Evolutionary conservation across 768 basidiomycete species (phyloP).

Genomic region (Rhizopogon sp.): DNA sequence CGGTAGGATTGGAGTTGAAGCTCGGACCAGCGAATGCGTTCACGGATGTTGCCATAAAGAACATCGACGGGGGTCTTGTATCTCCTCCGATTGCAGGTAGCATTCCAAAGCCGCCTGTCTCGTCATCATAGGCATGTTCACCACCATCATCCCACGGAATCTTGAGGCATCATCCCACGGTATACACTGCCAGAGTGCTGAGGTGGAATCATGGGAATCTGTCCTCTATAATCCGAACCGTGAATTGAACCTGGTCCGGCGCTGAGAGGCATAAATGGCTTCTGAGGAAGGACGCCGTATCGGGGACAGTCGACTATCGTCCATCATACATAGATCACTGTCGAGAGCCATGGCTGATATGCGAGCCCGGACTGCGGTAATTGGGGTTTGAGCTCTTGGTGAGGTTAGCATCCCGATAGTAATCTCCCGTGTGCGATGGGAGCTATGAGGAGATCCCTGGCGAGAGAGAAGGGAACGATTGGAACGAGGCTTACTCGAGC

Average conservation of each 20-base stretch:
- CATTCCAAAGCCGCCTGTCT: constrained; percentile 44
- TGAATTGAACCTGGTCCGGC: constrained; percentile 57
- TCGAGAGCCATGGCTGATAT: constrained; percentile 43
- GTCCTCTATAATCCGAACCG: constrained; percentile 71
- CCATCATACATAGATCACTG: constrained; percentile 36
- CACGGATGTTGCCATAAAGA: constrained; percentile 83
- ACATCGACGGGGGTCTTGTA: constrained; percentile 74
- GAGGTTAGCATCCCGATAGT: constrained; percentile 81
- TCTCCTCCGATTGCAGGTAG: constrained; percentile 40
- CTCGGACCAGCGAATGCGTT: constrained; percentile 82
- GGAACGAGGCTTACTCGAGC: constrained; percentile 60
- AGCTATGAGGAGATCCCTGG: constrained; percentile 59
- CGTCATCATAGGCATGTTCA: constrained; percentile 57
- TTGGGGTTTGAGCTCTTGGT: constrained; percentile 57
- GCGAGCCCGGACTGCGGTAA: constrained; percentile 39
- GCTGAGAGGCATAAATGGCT: constrained; percentile 69
- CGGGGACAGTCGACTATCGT: constrained; percentile 40
- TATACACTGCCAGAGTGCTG: constrained; percentile 73
- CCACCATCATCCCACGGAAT: constrained; percentile 52
- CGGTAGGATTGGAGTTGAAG: constrained; percentile 70
- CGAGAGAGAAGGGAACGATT: constrained; percentile 51
- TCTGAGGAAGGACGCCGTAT: constrained; percentile 45
- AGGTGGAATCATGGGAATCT: constrained; percentile 44
- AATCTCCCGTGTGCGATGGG: constrained; percentile 77
- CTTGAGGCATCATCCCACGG: constrained; percentile 60